Evolutionary conservation across 2,329 filamentous ascomycete genomes (phyloP), one percentile per base, ranked within the genome.

Genomic region (Botrytis porri): DNA sequence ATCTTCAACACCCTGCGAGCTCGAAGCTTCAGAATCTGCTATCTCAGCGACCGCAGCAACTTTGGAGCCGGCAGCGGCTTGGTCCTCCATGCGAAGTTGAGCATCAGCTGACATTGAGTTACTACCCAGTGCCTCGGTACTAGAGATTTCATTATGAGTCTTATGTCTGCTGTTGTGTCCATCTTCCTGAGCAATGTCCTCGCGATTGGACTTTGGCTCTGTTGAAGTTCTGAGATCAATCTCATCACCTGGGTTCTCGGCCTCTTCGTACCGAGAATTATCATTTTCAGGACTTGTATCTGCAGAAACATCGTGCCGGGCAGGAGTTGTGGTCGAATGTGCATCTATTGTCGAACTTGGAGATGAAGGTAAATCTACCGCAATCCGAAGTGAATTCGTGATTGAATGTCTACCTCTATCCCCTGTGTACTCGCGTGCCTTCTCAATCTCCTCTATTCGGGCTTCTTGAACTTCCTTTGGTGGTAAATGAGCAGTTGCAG

Each of bases 281-380:
- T 94, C 91, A 71, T 91, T 88, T 71, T 92, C 92, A 1, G 92
- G 90, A 77, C 92, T 94, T 2, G 92, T 94, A 76, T 92, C 90
- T 1, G 92, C 89, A 1, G 92, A 94, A 10, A 86, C 87, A 75
- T 91, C 88, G 74, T 90, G 87, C 57, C 90, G 86, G 51, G 87
- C 88, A 2, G 93, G 92, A 0, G 93, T 96, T 35, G 91, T 89
- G 71, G 90, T 90, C 61, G 92, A 94, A 77, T 91, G 90, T 2
- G 90, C 87, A 45, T 86, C 89, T 71, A 88, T 83, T 1, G 92
- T 94, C 9, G 93, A 95, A 4, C 84, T 84, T 25, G 88, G 86
- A 2, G 88, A 89, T 4, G 86, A 89, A 9, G 85, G 77, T 3
- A 83, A 81, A 75, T 89, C 88, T 3, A 81, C 78, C 64, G 37